Conservation (phyloP, 225 moss, liverwort and hornwort genomes). For the Sphagnum contortum region DNA sequence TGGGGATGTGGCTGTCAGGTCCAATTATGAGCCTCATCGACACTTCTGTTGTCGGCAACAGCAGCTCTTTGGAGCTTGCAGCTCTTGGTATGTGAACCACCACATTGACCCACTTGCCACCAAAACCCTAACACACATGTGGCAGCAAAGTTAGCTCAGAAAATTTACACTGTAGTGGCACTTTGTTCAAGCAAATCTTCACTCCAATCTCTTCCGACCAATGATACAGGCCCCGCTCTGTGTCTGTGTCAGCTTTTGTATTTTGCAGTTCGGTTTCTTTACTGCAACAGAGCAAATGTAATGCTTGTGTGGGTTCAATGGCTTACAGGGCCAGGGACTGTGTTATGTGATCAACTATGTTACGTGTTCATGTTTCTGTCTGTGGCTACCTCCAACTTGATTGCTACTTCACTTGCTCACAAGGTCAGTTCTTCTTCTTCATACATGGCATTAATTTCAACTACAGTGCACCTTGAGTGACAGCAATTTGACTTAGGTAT, state of each 20-base stretch:
- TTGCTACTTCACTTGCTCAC: slow-evolving; percentile 82
- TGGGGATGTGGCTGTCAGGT: slow-evolving; percentile 91
- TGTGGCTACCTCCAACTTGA: slow-evolving; percentile 87
- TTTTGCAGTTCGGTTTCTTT: background rate
- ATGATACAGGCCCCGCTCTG: too few species aligned
- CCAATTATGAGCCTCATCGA: slow-evolving; percentile 93
- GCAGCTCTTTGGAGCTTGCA: slow-evolving; percentile 83
- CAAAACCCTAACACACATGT: too few species aligned
- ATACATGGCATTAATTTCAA: too few species aligned
- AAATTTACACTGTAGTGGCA: too few species aligned
- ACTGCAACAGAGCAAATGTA: background rate
- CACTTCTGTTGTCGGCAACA: slow-evolving; percentile 85
- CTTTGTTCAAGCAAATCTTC: too few species aligned
- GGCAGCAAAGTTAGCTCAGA: too few species aligned
- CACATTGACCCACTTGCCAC: background rate
- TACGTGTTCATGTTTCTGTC: slow-evolving; percentile 93
- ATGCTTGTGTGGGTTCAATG: background rate
- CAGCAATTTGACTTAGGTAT: background rate
- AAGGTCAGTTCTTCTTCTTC: slow-evolving; percentile 26
- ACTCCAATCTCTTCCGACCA: too few species aligned
- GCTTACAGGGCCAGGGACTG: slow-evolving; percentile 74
- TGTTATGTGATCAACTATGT: slow-evolving; percentile 76
- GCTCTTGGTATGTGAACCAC: slow-evolving; percentile 58
- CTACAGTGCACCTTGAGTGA: background rate
- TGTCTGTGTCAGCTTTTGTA: too few species aligned